phyloP scores from a whole-genome alignment of 495 filamentous ascomycete genomes.

The Penicillium canariense region DNA sequence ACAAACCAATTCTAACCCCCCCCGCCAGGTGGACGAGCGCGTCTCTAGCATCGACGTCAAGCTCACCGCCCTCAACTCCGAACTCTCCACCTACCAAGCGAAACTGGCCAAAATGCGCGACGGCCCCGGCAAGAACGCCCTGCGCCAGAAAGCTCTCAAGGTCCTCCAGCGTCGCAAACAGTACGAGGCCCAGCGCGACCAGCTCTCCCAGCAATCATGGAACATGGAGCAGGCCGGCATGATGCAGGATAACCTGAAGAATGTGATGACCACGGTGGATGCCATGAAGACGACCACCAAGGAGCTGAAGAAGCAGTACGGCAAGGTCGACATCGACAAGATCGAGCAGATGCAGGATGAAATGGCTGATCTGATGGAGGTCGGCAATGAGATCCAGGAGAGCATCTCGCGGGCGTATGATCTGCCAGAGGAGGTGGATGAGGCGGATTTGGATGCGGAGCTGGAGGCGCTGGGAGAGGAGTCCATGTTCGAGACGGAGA shows the following conservation, averaged over 20 bases:
- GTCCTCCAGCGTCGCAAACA: slow-evolving; percentile 93
- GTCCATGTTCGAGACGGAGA: slow-evolving; percentile 66
- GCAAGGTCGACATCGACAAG: slow-evolving; percentile 95
- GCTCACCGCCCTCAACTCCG: slow-evolving; percentile 84
- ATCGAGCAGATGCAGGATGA: slow-evolving; percentile 98
- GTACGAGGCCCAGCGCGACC: slow-evolving; percentile 92
- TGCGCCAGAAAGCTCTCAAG: slow-evolving; percentile 93
- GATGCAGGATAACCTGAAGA: slow-evolving; percentile 99
- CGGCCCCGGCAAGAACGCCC: slow-evolving; percentile 87
- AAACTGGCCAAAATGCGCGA: slow-evolving; percentile 93
- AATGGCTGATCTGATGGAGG: slow-evolving; percentile 97
- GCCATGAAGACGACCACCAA: slow-evolving; percentile 97
- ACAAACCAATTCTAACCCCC: slow-evolving; percentile 8
- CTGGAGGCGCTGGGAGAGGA: slow-evolving; percentile 92
- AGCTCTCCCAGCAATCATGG: slow-evolving; percentile 93
- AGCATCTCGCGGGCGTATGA: slow-evolving; percentile 92
- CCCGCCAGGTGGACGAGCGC: slow-evolving; percentile 69
- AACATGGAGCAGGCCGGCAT: slow-evolving; percentile 99
- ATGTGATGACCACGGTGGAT: slow-evolving; percentile 97
- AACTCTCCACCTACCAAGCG: slow-evolving; percentile 83
- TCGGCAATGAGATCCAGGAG: slow-evolving; percentile 98
- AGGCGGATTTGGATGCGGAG: slow-evolving; percentile 95
- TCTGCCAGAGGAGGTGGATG: slow-evolving; percentile 95
- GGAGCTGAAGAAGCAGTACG: slow-evolving; percentile 89
- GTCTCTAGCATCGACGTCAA: slow-evolving; percentile 93